phyloP scores from a whole-genome alignment of 805 yeast genomes.

The Barnettozyma sp. region DNA sequence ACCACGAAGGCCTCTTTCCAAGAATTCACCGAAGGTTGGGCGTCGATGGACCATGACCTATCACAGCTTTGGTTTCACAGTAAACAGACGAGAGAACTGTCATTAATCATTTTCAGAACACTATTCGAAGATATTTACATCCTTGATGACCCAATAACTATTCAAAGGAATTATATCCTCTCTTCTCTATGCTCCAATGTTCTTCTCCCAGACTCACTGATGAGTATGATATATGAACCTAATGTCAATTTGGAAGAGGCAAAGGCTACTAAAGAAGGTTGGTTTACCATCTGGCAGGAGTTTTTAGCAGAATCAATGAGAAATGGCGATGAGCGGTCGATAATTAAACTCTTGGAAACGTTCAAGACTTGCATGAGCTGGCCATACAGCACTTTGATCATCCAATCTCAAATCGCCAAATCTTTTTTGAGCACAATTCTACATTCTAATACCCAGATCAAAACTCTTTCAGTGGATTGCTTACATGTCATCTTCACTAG shows the following conservation, averaged over 20 bases:
- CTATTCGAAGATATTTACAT: conserved; percentile 90
- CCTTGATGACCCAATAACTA: conserved; percentile 85
- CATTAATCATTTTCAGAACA: conserved; percentile 73
- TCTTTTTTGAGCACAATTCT: conserved; percentile 55
- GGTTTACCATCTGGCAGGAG: conserved; percentile 77
- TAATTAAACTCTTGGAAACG: conserved; percentile 66
- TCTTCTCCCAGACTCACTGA: conserved; percentile 61
- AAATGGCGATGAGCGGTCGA: conserved; percentile 39
- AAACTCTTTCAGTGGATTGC: conserved; percentile 84
- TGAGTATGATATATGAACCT: conserved; percentile 56
- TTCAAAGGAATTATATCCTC: conserved; percentile 67
- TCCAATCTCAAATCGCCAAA: conserved; percentile 56
- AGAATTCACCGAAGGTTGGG: conserved; percentile 67
- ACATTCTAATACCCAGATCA: conserved; percentile 55
- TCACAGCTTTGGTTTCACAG: conserved; percentile 67
- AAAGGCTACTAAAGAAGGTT: conserved; percentile 70
- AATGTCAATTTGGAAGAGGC: conserved; percentile 57
- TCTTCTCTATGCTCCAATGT: conserved; percentile 81
- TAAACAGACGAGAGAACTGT: conserved; percentile 61
- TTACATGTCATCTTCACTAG: conserved; percentile 84
- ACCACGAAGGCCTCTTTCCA: conserved; percentile 34
- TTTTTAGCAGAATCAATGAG: conserved; percentile 39
- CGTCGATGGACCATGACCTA: conserved; percentile 74
- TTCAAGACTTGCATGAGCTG: conserved; percentile 88
- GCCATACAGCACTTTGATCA: conserved; percentile 74